Conservation (phyloP, 768 basidiomycete species). For the Mycena galopus region DNA sequence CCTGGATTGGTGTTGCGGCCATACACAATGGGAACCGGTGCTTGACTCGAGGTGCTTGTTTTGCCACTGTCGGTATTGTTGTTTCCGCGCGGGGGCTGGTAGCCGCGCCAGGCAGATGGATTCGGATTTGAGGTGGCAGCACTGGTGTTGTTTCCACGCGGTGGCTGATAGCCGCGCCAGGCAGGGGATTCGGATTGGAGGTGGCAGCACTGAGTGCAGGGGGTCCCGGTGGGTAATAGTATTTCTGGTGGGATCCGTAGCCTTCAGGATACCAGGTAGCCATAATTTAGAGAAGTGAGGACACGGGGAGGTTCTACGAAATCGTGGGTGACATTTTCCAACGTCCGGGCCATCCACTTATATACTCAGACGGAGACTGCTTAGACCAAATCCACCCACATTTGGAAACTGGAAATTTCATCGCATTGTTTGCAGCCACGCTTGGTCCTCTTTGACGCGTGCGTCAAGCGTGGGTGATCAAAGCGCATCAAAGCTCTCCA, state of each 20-base stretch:
- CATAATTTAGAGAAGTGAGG: background rate
- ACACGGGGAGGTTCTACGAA: background rate
- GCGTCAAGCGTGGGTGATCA: background rate
- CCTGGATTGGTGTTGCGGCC: background rate
- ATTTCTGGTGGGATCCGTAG: background rate
- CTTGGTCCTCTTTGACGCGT: no score
- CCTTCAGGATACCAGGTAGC: constrained; percentile 35
- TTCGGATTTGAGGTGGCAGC: constrained; percentile 19
- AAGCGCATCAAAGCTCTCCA: constrained; percentile 6
- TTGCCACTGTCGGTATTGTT: background rate
- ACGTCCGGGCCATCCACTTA: background rate
- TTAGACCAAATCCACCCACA: background rate
- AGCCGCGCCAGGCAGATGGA: constrained; percentile 4
- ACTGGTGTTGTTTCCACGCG: constrained; percentile 6
- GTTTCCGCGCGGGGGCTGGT: background rate
- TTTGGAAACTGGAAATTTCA: background rate
- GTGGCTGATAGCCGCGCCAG: constrained; percentile 4
- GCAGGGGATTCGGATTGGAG: background rate
- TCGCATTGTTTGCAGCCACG: no score
- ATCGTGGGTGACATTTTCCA: constrained; percentile 4
- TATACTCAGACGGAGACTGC: constrained; percentile 5
- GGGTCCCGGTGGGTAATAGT: constrained; percentile 27
- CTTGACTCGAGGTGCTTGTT: background rate
- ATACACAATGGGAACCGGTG: background rate
- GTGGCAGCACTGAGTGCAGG: constrained; percentile 27